Conservation (phyloP, 116 monocot species). For the Trichopus zeylanicus region DNA sequence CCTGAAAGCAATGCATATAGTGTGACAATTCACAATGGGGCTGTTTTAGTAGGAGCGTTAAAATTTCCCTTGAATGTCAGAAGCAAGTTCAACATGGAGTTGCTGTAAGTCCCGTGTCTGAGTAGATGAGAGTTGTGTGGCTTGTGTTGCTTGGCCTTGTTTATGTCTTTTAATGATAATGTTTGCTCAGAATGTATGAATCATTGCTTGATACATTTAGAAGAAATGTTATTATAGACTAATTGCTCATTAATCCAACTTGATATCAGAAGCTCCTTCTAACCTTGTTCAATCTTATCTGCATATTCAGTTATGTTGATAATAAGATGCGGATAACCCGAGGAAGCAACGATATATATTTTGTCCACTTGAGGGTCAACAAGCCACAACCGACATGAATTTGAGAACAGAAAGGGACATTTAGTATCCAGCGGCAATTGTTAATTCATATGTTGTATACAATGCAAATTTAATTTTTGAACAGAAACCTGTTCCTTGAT, state of each 20-base stretch:
- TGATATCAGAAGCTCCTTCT: too few species aligned
- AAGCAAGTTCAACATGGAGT: slow-evolving; percentile 35
- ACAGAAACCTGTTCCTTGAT: too few species aligned
- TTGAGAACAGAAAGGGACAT: too few species aligned
- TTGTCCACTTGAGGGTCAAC: slow-evolving; percentile 30
- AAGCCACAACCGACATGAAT: too few species aligned
- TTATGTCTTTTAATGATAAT: neutral
- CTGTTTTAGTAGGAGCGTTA: slow-evolving; percentile 28
- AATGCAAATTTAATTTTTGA: too few species aligned
- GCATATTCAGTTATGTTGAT: slow-evolving; percentile 63
- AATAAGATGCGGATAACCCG: slow-evolving; percentile 50
- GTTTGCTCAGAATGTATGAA: neutral
- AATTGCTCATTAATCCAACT: neutral
- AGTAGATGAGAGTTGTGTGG: too few species aligned
- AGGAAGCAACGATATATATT: slow-evolving; percentile 17
- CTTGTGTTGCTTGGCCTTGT: neutral
- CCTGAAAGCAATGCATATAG: slow-evolving; percentile 25
- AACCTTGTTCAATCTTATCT: too few species aligned
- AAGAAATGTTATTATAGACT: neutral
- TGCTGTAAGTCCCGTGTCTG: slow-evolving; percentile 56
- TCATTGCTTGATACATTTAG: neutral
- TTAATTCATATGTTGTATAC: too few species aligned
- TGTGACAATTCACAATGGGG: slow-evolving; percentile 29
- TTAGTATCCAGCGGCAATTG: too few species aligned
- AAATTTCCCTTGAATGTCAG: slow-evolving; percentile 40